Evolutionary conservation across 129 eudicot genomes (phyloP).

Genomic region (Tagetes patula): DNA sequence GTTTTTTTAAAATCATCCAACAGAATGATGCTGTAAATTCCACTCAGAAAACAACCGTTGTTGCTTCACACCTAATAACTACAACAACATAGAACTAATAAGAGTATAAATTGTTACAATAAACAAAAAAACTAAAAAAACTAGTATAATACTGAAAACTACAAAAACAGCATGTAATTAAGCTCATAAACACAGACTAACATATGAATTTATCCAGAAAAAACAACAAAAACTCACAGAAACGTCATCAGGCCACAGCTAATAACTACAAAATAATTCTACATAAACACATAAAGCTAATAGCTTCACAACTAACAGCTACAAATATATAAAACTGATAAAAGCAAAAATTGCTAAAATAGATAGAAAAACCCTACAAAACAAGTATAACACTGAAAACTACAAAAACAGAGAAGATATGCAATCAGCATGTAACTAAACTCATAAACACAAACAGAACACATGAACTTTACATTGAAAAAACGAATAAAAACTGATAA

Average conservation of each 20-base stretch:
- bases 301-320: background rate
- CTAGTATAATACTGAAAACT: background rate
- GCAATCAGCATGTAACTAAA: background rate
- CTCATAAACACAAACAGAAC: slow-evolving; percentile 1
- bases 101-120: background rate
- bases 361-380: background rate
- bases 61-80: background rate
- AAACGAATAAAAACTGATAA: background rate
- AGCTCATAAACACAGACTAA: background rate
- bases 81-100: background rate
- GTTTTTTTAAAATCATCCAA: background rate
- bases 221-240: background rate
- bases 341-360: background rate
- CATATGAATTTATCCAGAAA: background rate
- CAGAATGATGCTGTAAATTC: background rate
- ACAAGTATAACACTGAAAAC: background rate
- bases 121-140: background rate
- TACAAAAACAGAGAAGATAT: slow-evolving; percentile 7
- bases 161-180: background rate
- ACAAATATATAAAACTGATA: background rate
- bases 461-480: background rate
- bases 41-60: background rate
- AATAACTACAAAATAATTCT: slow-evolving; percentile 16
- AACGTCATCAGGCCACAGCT: slow-evolving; percentile 97
- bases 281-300: no score